Percentiles rank a stretch among this genome's conserved stretches.
Conservation (phyloP, 441 rosid species). For the Raphanus hybrid region DNA sequence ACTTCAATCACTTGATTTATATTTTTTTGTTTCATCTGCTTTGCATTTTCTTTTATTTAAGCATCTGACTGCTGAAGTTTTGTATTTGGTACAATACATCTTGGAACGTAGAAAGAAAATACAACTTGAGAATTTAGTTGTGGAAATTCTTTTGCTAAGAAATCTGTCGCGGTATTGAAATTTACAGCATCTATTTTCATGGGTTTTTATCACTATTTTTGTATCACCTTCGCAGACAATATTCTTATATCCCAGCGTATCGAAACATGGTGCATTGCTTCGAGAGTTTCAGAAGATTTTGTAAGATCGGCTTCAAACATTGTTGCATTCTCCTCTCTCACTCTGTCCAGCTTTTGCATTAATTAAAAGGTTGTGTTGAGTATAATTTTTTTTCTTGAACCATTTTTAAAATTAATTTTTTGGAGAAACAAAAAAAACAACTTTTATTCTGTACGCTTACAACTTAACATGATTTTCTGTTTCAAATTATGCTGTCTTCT, state of each 20-base stretch:
- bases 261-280: too few species aligned
- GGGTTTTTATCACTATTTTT: not conserved
- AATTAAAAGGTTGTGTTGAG: not conserved
- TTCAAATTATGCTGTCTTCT: not conserved
- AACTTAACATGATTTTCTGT: not conserved
- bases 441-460: not conserved
- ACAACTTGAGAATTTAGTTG: too few species aligned
- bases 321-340: not conserved
- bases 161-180: not conserved
- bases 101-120: not conserved
- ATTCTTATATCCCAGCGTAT: too few species aligned
- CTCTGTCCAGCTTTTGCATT: not conserved
- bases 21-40: not conserved
- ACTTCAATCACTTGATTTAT: not conserved
- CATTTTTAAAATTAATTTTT: not conserved
- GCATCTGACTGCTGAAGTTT: not conserved
- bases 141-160: not conserved
- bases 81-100: not conserved
- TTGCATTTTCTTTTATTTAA: not conserved
- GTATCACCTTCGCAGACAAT: too few species aligned
- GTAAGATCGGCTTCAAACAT: not conserved
- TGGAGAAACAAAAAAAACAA: not conserved
- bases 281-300: too few species aligned
- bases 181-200: not conserved
- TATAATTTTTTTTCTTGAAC: not conserved